Conservation (phyloP, 2,329 filamentous ascomycete species). For the Cercospora janseana region DNA sequence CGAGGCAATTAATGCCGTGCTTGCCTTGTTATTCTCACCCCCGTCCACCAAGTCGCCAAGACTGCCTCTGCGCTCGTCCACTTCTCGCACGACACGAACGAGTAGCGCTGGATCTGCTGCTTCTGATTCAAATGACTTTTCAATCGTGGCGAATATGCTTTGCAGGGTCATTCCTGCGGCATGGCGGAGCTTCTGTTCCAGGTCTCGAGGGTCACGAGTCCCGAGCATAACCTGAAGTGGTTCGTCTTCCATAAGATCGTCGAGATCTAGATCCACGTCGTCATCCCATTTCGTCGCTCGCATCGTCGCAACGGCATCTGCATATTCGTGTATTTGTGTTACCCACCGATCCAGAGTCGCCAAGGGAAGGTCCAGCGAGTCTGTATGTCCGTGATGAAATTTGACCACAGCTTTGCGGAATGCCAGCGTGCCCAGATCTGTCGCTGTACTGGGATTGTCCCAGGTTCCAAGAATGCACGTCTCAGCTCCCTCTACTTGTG, state of each 20-base stretch:
- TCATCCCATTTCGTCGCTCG: conserved; percentile 72
- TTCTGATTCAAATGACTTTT: conserved; percentile 14
- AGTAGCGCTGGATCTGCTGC: conserved; percentile 52
- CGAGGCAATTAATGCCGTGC: conserved; percentile 56
- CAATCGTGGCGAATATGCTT: conserved; percentile 21
- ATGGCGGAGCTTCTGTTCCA: conserved; percentile 42
- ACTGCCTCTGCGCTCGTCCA: conserved; percentile 63
- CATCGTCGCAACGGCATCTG: conserved; percentile 62
- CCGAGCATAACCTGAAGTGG: conserved; percentile 66
- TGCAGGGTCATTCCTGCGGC: conserved; percentile 22
- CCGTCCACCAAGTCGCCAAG: conserved; percentile 19
- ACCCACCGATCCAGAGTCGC: conserved; percentile 71
- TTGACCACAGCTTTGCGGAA: conserved; percentile 70
- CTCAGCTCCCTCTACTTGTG: background rate
- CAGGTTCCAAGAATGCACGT: conserved; percentile 23
- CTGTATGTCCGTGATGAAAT: conserved; percentile 69
- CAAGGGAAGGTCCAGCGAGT: conserved; percentile 61
- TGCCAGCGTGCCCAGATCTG: conserved; percentile 33
- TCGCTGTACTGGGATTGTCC: conserved; percentile 28
- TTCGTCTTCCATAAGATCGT: conserved; percentile 62
- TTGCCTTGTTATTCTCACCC: conserved; percentile 5
- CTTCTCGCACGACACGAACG: conserved; percentile 70
- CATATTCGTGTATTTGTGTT: conserved; percentile 66
- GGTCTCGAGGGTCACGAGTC: conserved; percentile 65
- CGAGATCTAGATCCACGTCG: conserved; percentile 67